phyloP scores from a whole-genome alignment of 75 land plant species.

The Cunninghamia lanceolata region DNA sequence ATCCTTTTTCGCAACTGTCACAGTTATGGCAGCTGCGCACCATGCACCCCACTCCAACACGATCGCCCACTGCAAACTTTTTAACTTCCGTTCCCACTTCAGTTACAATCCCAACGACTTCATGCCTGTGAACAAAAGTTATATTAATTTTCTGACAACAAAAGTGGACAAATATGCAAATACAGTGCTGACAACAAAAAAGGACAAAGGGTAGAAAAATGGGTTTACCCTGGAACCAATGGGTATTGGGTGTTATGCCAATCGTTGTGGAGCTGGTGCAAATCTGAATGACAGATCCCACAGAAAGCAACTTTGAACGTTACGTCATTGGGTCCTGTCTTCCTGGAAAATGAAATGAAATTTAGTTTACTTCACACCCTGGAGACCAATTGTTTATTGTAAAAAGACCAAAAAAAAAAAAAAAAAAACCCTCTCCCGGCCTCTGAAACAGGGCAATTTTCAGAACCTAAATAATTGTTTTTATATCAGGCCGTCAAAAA shows the following conservation, averaged over 20 bases:
- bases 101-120: constrained; percentile 58
- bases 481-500: too few species aligned
- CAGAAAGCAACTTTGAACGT: constrained; percentile 37
- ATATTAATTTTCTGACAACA: neutral
- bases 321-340: constrained; percentile 37
- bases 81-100: constrained; percentile 66
- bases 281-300: constrained; percentile 57
- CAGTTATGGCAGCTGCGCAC: constrained; percentile 62
- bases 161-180: too few species aligned
- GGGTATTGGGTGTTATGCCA: constrained; percentile 36
- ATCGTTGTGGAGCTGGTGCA: constrained; percentile 44
- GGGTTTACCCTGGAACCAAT: constrained; percentile 47
- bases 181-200: too few species aligned
- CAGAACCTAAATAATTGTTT: too few species aligned
- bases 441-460: too few species aligned
- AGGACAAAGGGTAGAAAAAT: neutral
- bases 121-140: constrained; percentile 51
- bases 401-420: too few species aligned
- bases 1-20: constrained; percentile 34
- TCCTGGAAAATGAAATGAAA: constrained; percentile 19
- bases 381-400: too few species aligned
- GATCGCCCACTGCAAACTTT: constrained; percentile 65
- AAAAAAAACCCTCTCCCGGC: too few species aligned
- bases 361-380: too few species aligned
- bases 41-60: constrained; percentile 70